phyloP scores from a whole-genome alignment of 805 yeast species.

The Ogataea glucozyma region DNA sequence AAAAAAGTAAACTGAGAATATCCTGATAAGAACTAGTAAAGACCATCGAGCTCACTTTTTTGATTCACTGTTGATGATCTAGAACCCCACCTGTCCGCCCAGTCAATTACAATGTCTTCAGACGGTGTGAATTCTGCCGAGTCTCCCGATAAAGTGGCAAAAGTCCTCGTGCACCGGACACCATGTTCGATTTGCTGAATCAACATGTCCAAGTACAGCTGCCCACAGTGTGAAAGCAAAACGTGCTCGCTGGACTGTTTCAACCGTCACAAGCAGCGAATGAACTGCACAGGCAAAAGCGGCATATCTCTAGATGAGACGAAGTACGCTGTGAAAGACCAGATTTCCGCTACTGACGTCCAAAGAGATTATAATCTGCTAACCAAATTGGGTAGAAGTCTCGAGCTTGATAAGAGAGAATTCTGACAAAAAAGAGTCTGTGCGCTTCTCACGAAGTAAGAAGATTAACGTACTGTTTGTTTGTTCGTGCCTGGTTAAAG shows the following conservation, averaged over 20 bases:
- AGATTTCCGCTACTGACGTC: constrained; percentile 50
- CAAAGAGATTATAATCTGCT: constrained; percentile 86
- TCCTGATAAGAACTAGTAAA: too few species aligned
- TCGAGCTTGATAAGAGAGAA: constrained; percentile 62
- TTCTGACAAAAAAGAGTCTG: not conserved
- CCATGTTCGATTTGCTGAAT: constrained; percentile 49
- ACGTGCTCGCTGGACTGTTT: constrained; percentile 78
- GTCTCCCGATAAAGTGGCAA: too few species aligned
- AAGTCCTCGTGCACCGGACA: constrained; percentile 2
- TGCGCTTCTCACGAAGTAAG: too few species aligned
- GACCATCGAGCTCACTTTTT: too few species aligned
- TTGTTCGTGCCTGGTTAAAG: too few species aligned
- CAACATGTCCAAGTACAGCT: constrained; percentile 58
- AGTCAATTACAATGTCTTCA: too few species aligned
- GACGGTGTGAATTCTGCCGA: too few species aligned
- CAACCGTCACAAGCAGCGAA: constrained; percentile 61
- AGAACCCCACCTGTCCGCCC: too few species aligned
- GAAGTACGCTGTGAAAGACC: constrained; percentile 50
- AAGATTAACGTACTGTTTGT: too few species aligned
- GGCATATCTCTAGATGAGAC: constrained; percentile 47
- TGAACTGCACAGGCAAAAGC: constrained; percentile 65
- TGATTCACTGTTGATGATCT: too few species aligned
- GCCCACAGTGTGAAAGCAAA: constrained; percentile 71
- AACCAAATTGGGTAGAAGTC: constrained; percentile 54
- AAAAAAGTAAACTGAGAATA: too few species aligned